These are phyloP conservation scores for Termitomyces sp. DNA, from an alignment of 768 basidiomycete species.

Conservation along the genomic window DNA sequence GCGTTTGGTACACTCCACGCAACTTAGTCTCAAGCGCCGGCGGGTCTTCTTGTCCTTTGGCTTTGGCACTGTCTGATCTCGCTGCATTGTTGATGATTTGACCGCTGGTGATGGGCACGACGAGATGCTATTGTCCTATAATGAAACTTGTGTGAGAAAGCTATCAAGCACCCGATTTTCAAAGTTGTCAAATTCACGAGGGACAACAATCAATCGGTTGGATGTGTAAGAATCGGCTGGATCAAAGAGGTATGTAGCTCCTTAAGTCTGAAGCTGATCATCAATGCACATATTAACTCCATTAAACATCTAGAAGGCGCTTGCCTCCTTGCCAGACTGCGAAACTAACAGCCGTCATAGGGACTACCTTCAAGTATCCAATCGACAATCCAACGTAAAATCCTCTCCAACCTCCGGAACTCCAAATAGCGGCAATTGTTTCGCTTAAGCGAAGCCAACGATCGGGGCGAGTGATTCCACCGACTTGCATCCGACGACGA, in stretches of 20 bases:
- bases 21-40: slow-evolving; percentile 44
- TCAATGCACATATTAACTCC: slow-evolving; percentile 14
- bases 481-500: slow-evolving; percentile 91
- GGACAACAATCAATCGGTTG: slow-evolving; percentile 8
- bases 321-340: slow-evolving; percentile 86
- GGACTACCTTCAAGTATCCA: slow-evolving; percentile 91
- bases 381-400: slow-evolving; percentile 91
- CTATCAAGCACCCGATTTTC: slow-evolving; percentile 3
- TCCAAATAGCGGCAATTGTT: slow-evolving; percentile 66
- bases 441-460: slow-evolving; percentile 78
- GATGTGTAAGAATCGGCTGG: slow-evolving; percentile 3
- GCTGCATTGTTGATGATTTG: slow-evolving; percentile 2
- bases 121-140: background rate
- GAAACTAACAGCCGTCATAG: slow-evolving; percentile 93
- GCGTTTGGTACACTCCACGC: slow-evolving; percentile 53
- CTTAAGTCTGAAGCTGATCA: slow-evolving; percentile 8
- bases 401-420: slow-evolving; percentile 69
- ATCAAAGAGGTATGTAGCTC: slow-evolving; percentile 9
- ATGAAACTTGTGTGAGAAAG: background rate
- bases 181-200: slow-evolving; percentile 8
- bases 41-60: slow-evolving; percentile 46
- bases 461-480: slow-evolving; percentile 74
- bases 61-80: slow-evolving; percentile 3
- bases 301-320: slow-evolving; percentile 41
- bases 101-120: background rate